Evolutionary conservation across 352 stramenopile species (phyloP).

Genomic region (Phytopythium ostracodes): DNA sequence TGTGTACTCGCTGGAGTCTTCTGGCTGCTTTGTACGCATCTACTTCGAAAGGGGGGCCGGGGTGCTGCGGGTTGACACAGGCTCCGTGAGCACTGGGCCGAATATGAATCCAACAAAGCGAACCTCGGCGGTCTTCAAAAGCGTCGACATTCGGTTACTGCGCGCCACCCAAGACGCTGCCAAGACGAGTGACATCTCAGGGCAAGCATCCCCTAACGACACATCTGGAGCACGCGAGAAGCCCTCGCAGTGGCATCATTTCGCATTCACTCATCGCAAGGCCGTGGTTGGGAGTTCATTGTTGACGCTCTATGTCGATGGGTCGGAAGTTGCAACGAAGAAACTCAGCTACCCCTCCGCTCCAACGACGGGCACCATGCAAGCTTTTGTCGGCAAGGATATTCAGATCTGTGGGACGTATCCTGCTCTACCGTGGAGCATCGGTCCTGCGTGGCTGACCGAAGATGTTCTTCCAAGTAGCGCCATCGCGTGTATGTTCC

Average conservation of each 20-base stretch:
- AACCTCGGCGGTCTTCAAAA: conserved; percentile 58
- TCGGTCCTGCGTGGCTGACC: conserved; percentile 64
- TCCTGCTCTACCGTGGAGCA: conserved; percentile 58
- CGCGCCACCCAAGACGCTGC: conserved; percentile 6
- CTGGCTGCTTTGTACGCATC: conserved; percentile 57
- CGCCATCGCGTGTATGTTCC: conserved; percentile 59
- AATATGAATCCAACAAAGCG: conserved; percentile 61
- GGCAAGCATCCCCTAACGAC: background rate
- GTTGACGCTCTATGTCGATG: conserved; percentile 74
- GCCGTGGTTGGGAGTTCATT: conserved; percentile 63
- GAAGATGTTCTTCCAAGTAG: conserved; percentile 44
- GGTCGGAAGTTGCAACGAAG: conserved; percentile 63
- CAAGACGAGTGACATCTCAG: background rate
- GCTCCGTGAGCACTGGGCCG: conserved; percentile 36
- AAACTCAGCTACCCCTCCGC: conserved; percentile 68
- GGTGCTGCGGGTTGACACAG: conserved; percentile 63
- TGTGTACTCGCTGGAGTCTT: conserved; percentile 62
- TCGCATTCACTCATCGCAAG: conserved; percentile 70
- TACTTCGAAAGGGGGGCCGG: conserved; percentile 74
- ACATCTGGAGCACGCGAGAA: conserved; percentile 17
- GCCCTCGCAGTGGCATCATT: conserved; percentile 62
- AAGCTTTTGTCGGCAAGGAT: conserved; percentile 72
- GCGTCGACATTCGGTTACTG: conserved; percentile 48
- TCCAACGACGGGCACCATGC: conserved; percentile 34
- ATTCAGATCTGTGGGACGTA: conserved; percentile 63